These are phyloP conservation scores for Dendrobium huoshanense DNA, from an alignment of 106 monocot genomes.

Conservation along the genomic window DNA sequence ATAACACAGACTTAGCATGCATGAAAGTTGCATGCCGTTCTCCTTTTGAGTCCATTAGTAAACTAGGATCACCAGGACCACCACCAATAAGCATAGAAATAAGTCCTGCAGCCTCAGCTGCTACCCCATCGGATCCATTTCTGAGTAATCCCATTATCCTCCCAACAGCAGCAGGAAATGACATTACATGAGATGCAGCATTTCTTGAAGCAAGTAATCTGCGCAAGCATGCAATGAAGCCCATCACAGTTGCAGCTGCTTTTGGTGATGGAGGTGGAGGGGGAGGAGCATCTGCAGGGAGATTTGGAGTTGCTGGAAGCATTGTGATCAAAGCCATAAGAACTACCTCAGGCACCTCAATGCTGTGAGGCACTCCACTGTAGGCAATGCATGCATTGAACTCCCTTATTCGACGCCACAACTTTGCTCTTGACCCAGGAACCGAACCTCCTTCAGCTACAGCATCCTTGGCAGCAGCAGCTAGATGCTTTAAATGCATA, in stretches of 20 bases:
- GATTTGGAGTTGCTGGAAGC: constrained; percentile 89
- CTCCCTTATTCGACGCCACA: constrained; percentile 97
- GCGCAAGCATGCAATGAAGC: constrained; percentile 88
- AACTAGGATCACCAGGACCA: constrained; percentile 64
- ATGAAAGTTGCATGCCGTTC: constrained; percentile 94
- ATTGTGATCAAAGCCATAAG: constrained; percentile 97
- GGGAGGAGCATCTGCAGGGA: constrained; percentile 91
- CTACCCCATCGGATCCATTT: constrained; percentile 94
- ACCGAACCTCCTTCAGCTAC: constrained; percentile 89
- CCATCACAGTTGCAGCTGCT: constrained; percentile 95
- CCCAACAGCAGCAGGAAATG: constrained; percentile 97
- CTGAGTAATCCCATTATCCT: constrained; percentile 96
- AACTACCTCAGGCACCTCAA: constrained; percentile 94
- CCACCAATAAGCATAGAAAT: constrained; percentile 94
- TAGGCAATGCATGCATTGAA: constrained; percentile 99
- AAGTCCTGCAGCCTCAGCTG: constrained; percentile 84
- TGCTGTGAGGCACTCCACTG: constrained; percentile 64
- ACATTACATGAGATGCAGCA: constrained; percentile 96
- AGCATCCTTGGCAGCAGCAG: constrained; percentile 98
- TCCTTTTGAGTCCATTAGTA: constrained; percentile 70
- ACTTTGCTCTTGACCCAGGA: constrained; percentile 81
- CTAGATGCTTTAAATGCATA: constrained; percentile 87
- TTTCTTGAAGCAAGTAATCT: constrained; percentile 83
- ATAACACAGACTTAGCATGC: constrained; percentile 95
- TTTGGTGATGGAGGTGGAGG: constrained; percentile 97